Percentiles rank a stretch among this genome's conserved stretches.
Evolutionary conservation across 345 rosid species (phyloP).

Genomic region (Hibiscus tridactylites): DNA sequence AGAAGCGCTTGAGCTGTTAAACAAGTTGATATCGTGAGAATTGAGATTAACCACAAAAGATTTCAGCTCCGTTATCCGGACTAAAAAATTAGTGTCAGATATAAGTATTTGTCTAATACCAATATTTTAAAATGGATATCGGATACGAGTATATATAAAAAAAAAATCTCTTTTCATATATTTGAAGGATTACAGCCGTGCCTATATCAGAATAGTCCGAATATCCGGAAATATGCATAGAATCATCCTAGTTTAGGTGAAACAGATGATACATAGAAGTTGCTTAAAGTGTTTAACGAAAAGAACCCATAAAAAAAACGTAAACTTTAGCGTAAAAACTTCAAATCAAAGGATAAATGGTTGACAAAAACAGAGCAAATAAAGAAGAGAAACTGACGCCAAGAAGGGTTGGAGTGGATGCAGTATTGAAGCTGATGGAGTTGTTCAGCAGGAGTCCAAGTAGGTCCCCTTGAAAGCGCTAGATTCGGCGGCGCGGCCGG

Average conservation of each 20-base stretch:
- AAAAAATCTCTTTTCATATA: background rate
- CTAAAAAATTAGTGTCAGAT: background rate
- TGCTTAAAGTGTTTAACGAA: background rate
- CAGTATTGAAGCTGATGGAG: slow-evolving; percentile 84
- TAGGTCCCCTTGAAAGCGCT: slow-evolving; percentile 42
- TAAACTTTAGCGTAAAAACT: slow-evolving; percentile 19
- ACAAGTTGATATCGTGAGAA: background rate
- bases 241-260: background rate
- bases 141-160: background rate
- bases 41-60: slow-evolving; percentile 6
- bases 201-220: background rate
- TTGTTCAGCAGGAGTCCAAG: slow-evolving; percentile 80
- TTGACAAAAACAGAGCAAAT: background rate
- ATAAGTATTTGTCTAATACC: background rate
- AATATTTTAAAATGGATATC: too few relatives aligned
- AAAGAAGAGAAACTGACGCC: slow-evolving; percentile 60
- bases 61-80: background rate
- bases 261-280: background rate
- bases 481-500: slow-evolving; percentile 32
- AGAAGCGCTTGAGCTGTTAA: slow-evolving; percentile 59
- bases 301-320: slow-evolving; percentile 1
- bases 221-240: background rate
- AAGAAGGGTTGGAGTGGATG: slow-evolving; percentile 97
- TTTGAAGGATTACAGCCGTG: background rate
- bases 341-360: slow-evolving; percentile 10